phyloP scores from a whole-genome alignment of 306 rosid species.

The Malus fusca region DNA sequence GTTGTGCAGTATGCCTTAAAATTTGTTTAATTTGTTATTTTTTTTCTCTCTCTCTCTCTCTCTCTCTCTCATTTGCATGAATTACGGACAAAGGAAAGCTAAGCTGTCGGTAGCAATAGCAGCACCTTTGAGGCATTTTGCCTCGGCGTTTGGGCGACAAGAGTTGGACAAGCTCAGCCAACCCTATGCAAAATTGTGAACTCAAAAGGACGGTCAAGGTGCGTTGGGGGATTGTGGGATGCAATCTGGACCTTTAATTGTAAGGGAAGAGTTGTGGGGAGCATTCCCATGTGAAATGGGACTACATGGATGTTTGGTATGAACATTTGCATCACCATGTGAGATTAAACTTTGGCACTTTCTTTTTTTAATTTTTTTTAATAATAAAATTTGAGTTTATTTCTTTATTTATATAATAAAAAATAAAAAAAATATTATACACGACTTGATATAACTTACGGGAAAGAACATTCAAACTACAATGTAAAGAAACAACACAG shows the following conservation, averaged over 20 bases:
- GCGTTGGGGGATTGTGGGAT: constrained; percentile 22
- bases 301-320: constrained; percentile 26
- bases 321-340: constrained; percentile 35
- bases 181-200: constrained; percentile 33
- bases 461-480: no score
- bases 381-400: no score
- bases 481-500: no score
- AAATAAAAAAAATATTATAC: no score
- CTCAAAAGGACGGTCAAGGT: constrained; percentile 42
- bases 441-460: no score
- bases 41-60: not conserved
- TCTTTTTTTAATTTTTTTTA: no score
- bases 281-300: constrained; percentile 58
- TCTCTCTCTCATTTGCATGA: constrained; percentile 28
- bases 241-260: constrained; percentile 40
- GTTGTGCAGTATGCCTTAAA: not conserved
- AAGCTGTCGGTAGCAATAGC: constrained; percentile 70
- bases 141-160: constrained; percentile 52
- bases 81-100: constrained; percentile 69
- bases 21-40: constrained; percentile 4
- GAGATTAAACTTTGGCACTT: constrained; percentile 9
- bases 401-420: no score
- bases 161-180: constrained; percentile 61
- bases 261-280: constrained; percentile 24
- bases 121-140: constrained; percentile 66